Base-by-base conservation (phyloP, 805 yeast species). In the Myxozyma lipomycoides region DNA sequence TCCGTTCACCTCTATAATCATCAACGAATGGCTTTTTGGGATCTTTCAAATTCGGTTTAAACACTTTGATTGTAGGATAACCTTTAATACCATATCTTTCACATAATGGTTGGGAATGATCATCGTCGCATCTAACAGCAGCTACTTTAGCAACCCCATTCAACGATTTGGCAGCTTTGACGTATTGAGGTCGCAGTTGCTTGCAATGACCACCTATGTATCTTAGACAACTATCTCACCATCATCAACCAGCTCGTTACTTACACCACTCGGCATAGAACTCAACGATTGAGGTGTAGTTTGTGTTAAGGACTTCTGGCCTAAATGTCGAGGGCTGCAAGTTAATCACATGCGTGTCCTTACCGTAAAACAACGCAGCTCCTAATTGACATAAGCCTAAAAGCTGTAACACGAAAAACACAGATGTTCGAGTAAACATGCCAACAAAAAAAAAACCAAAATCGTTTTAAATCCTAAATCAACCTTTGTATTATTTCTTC, bases 241-340 rank as follows among this genome's bases (percentile, higher is more conserved):
- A 3, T 19, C 41, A 21, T 3, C 2, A 1, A 39, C 15, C 4
- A 23, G 25, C 45, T 18, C n/a, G 10, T 15, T 9, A 43, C 57
- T 9, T 52, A 54, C 59, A 55, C 97, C 98, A 91, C 67, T 97
- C 95, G 43, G 98, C 97, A 66, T 86, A 90, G 73, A 90, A 91
- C 74, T 87, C 86, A 49, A 91, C 95, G 50, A 90, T 61, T 1
- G 95, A 69, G 1, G 95, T 84, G 61, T 87, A 84, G 64, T 88
- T 88, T 2, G 95, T 74, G 21, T 73, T 67, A 39, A 80, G 73
- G 2, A 90, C 79, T 43, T 82, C 84, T 49, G 78, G 76, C 54
- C 83, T 80, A 63, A 89, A 89, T 46, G 73, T 82, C 2, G 46
- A 32, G 15, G 81, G 69, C 21, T 76, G 73, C 37, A 84, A 68